Evolutionary conservation across 2,329 filamentous ascomycete species (phyloP).

Genomic region (Chrysoporthe puriensis): DNA sequence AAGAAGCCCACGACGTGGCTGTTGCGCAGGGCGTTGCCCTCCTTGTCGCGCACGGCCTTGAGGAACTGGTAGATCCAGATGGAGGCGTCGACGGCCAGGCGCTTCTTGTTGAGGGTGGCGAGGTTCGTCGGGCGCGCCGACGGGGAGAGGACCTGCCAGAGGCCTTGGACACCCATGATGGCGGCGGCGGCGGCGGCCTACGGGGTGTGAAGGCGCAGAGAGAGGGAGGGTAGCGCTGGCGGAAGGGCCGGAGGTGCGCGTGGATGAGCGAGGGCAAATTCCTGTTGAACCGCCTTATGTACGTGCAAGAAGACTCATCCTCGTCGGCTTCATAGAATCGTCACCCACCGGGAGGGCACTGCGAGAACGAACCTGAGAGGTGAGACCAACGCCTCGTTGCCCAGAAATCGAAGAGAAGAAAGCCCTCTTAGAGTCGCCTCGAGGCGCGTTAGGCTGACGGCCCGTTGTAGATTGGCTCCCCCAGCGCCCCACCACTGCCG

Average conservation of each 20-base stretch:
- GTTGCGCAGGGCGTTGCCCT: slow-evolving; percentile 94
- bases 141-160: slow-evolving; percentile 95
- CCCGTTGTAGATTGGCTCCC: not conserved
- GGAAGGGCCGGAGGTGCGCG: not conserved
- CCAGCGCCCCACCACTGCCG: slow-evolving; percentile 19
- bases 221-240: not conserved
- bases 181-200: slow-evolving; percentile 5
- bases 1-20: slow-evolving; percentile 98
- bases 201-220: slow-evolving; percentile 20
- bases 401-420: not conserved
- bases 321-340: not conserved
- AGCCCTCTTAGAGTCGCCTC: not conserved
- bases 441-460: slow-evolving; percentile 6
- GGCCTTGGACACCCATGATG: slow-evolving; percentile 93
- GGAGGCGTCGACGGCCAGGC: slow-evolving; percentile 94
- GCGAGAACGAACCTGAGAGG: not conserved
- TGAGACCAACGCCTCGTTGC: not conserved
- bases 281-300: slow-evolving; percentile 1
- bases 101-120: slow-evolving; percentile 93
- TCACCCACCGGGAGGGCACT: not conserved
- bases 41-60: slow-evolving; percentile 97
- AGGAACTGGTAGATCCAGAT: slow-evolving; percentile 99
- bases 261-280: not conserved
- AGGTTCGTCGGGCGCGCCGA: slow-evolving; percentile 96
- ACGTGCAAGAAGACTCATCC: not conserved